Evolutionary conservation across 371 early-diverging fungal genomes (phyloP).

Genomic region (Umbelopsis sp.): DNA sequence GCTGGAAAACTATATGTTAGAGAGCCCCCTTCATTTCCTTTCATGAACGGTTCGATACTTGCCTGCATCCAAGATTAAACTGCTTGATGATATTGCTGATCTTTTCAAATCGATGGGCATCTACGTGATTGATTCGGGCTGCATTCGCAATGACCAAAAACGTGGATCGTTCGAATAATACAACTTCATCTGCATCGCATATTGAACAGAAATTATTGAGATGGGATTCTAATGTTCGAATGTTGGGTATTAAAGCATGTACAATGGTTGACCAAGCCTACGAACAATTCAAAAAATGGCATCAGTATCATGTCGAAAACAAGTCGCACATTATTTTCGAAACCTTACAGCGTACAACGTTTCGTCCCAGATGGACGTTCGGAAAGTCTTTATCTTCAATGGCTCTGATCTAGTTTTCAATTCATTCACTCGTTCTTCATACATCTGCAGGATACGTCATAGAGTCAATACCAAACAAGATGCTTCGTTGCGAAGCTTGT

Average conservation of each 20-base stretch:
- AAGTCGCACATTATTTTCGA: not conserved
- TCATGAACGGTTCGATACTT: constrained; percentile 20
- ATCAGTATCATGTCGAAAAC: not conserved
- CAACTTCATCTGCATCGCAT: constrained; percentile 93
- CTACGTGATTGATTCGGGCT: constrained; percentile 58
- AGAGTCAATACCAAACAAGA: constrained; percentile 19
- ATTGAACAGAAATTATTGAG: constrained; percentile 77
- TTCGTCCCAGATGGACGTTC: constrained; percentile 96
- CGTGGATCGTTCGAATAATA: constrained; percentile 92
- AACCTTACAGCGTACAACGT: constrained; percentile 81
- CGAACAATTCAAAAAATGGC: not conserved
- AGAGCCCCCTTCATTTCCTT: not conserved
- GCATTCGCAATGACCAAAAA: constrained; percentile 92
- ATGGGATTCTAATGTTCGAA: constrained; percentile 76
- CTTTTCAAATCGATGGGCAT: constrained; percentile 87
- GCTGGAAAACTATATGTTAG: constrained; percentile 20
- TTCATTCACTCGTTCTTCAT: constrained; percentile 71
- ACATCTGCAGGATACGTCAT: constrained; percentile 50
- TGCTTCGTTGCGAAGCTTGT: constrained; percentile 20
- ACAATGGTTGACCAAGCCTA: constrained; percentile 97
- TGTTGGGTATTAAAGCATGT: constrained; percentile 92
- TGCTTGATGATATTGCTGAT: constrained; percentile 94
- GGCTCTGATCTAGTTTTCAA: constrained; percentile 74
- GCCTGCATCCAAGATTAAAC: constrained; percentile 87
- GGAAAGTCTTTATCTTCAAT: constrained; percentile 75